Conservation (phyloP, 495 filamentous ascomycete genomes). For the Aspergillus baeticus region DNA sequence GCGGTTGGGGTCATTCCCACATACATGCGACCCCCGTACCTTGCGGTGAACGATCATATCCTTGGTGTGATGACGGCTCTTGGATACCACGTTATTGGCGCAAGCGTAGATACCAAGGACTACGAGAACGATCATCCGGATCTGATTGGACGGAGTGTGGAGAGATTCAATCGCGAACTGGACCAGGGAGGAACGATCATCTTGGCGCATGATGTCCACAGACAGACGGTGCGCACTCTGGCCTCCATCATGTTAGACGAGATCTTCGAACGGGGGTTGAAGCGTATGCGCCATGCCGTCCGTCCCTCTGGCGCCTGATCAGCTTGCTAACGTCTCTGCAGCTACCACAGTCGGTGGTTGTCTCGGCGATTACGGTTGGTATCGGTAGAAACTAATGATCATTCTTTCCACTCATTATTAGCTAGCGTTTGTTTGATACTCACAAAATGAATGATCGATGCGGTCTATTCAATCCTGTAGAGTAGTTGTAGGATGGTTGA, state of each 20-base stretch:
- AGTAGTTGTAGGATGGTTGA: background rate
- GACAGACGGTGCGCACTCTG: conserved; percentile 38
- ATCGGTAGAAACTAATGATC: conserved; percentile 23
- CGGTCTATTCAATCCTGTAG: conserved; percentile 31
- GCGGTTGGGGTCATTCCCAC: conserved; percentile 73
- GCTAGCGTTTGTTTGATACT: background rate
- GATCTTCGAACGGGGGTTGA: conserved; percentile 29
- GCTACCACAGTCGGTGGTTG: conserved; percentile 72
- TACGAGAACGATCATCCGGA: conserved; percentile 37
- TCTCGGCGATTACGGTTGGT: conserved; percentile 74
- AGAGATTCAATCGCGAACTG: conserved; percentile 29
- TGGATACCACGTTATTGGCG: conserved; percentile 44
- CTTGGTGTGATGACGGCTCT: conserved; percentile 34
- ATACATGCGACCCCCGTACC: conserved; percentile 60
- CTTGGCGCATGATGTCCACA: conserved; percentile 46
- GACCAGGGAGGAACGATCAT: conserved; percentile 36
- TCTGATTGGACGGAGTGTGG: conserved; percentile 26
- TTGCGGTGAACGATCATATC: conserved; percentile 31
- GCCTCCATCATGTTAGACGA: conserved; percentile 39
- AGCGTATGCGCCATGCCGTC: conserved; percentile 20
- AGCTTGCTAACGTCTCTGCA: conserved; percentile 16
- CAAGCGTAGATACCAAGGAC: conserved; percentile 48
- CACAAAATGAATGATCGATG: conserved; percentile 7
- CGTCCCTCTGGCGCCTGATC: background rate
- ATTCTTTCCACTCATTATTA: background rate